These are phyloP conservation scores for Globisporangium cystogenes DNA, from an alignment of 352 stramenopile genomes.

Conservation along the genomic window DNA sequence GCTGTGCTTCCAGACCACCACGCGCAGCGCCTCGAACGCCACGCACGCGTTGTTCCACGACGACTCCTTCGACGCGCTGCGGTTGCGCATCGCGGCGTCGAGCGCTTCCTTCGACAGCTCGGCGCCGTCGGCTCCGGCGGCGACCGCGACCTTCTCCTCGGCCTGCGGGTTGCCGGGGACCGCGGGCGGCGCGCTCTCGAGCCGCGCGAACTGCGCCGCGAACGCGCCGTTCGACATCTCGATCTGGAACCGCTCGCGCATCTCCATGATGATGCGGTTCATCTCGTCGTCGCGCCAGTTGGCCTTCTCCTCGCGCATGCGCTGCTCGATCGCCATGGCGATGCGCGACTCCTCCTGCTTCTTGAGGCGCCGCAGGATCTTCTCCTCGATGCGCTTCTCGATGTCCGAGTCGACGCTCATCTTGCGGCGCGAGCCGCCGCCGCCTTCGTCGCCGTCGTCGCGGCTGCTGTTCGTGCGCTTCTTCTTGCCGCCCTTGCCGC, in stretches of 20 bases:
- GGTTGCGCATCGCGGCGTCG: conserved; percentile 23
- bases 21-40: conserved; percentile 64
- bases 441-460: conserved; percentile 32
- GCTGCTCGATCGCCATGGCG: conserved; percentile 72
- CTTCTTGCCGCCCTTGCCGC: conserved; percentile 33
- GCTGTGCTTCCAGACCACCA: conserved; percentile 87
- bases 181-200: background rate
- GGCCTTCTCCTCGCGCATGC: conserved; percentile 80
- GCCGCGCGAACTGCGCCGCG: conserved; percentile 21
- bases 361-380: conserved; percentile 81
- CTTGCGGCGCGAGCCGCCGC: conserved; percentile 29
- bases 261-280: conserved; percentile 89
- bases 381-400: conserved; percentile 84
- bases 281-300: conserved; percentile 87
- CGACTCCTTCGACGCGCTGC: conserved; percentile 65
- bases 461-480: conserved; percentile 43
- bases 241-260: conserved; percentile 79
- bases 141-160: conserved; percentile 47
- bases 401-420: conserved; percentile 71
- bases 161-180: conserved; percentile 46
- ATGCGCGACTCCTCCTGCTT: conserved; percentile 87
- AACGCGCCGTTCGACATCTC: conserved; percentile 70
- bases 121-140: conserved; percentile 11
- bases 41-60: conserved; percentile 81
- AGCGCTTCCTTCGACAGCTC: conserved; percentile 17